phyloP scores from a whole-genome alignment of 1,284 basidiomycete genomes.

The Pseudozyma hubeiensis region DNA sequence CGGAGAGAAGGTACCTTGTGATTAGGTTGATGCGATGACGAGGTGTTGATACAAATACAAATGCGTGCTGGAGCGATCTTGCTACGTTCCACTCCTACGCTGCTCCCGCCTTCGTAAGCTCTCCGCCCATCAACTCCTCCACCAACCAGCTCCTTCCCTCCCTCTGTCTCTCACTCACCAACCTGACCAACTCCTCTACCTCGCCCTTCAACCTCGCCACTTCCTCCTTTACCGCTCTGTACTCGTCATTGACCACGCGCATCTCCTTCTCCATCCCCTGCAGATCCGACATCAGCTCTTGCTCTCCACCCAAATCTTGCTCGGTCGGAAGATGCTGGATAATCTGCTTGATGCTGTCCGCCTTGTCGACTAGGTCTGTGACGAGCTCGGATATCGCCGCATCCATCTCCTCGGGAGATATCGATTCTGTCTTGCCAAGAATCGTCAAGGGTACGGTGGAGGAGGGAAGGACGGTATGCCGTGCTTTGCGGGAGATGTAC shows the following conservation, averaged over 20 bases:
- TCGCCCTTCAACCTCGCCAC: slow-evolving; percentile 13
- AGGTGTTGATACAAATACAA: too few relatives aligned
- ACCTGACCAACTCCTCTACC: slow-evolving; percentile 19
- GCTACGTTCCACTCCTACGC: background rate
- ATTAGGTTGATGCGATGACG: too few relatives aligned
- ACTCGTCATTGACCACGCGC: slow-evolving; percentile 32
- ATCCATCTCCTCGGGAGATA: slow-evolving; percentile 30
- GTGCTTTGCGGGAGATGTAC: slow-evolving; percentile 55
- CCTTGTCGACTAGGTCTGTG: slow-evolving; percentile 46
- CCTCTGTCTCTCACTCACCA: slow-evolving; percentile 4
- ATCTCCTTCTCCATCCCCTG: slow-evolving; percentile 15
- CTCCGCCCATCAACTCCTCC: slow-evolving; percentile 6
- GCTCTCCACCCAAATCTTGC: slow-evolving; percentile 11
- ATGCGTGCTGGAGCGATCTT: background rate
- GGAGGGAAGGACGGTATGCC: slow-evolving; percentile 32
- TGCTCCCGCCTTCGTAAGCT: too few relatives aligned
- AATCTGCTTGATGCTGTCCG: slow-evolving; percentile 35
- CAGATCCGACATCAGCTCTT: slow-evolving; percentile 19
- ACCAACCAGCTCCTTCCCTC: slow-evolving; percentile 24
- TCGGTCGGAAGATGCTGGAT: slow-evolving; percentile 37
- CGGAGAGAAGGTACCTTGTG: too few relatives aligned
- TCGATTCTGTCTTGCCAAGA: slow-evolving; percentile 51
- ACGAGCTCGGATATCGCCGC: slow-evolving; percentile 48
- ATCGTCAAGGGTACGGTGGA: slow-evolving; percentile 49
- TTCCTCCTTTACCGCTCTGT: slow-evolving; percentile 28